Conservation (phyloP, 768 basidiomycete genomes). For the Dendrothele bispora region DNA sequence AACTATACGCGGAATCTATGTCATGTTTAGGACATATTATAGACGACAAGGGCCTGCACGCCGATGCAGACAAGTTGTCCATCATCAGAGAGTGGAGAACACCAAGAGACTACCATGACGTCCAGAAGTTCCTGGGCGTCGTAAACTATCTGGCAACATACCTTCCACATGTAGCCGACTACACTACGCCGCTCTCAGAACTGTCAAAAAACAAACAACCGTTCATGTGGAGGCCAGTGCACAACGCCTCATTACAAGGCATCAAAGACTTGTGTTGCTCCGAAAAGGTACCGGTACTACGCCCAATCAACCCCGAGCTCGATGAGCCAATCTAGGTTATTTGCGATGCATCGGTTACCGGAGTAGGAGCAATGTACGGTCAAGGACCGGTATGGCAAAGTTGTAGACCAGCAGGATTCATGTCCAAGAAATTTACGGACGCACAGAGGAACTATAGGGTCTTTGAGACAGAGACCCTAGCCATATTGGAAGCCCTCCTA, state of each 20-base stretch:
- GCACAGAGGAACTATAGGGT: slow-evolving; percentile 21
- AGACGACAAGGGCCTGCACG: slow-evolving; percentile 27
- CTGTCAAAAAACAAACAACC: slow-evolving; percentile 16
- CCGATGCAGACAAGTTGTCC: slow-evolving; percentile 27
- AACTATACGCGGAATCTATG: slow-evolving; percentile 20
- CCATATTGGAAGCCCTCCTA: slow-evolving; percentile 14
- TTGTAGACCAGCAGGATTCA: not conserved
- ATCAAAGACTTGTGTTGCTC: slow-evolving; percentile 2
- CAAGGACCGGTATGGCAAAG: not conserved
- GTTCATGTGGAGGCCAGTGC: slow-evolving; percentile 23
- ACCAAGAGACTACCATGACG: slow-evolving; percentile 11
- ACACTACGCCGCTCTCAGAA: slow-evolving; percentile 17
- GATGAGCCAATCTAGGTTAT: slow-evolving; percentile 16
- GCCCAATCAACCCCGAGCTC: slow-evolving; percentile 8
- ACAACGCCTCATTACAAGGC: slow-evolving; percentile 4
- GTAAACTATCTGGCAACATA: slow-evolving; percentile 28
- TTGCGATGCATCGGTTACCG: slow-evolving; percentile 7
- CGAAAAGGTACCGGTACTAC: slow-evolving; percentile 9
- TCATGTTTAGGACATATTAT: slow-evolving; percentile 32
- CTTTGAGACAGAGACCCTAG: slow-evolving; percentile 16
- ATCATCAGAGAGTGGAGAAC: slow-evolving; percentile 2
- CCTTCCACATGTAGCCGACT: slow-evolving; percentile 24
- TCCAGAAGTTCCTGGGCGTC: slow-evolving; percentile 28
- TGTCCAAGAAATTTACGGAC: slow-evolving; percentile 9
- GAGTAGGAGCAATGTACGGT: not conserved